Evolutionary conservation across 2,329 filamentous ascomycete genomes (phyloP).

Genomic region (Sporothrix mexicana): DNA sequence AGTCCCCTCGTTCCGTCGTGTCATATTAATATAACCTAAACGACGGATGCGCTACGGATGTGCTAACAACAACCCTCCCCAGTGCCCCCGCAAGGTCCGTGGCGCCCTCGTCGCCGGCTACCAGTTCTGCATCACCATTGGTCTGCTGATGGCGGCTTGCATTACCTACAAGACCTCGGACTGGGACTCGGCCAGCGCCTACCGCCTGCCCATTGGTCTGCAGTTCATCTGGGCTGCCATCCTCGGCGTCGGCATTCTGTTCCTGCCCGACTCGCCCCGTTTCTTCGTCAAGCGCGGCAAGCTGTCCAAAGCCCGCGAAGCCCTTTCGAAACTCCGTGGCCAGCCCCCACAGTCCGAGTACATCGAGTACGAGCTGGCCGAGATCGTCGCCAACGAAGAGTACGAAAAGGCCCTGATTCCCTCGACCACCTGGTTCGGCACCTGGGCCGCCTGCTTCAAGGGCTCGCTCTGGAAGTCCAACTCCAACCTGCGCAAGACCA

Average conservation of each 20-base stretch:
- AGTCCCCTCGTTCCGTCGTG: neutral
- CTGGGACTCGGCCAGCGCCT: slow-evolving; percentile 66
- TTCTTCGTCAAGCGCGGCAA: slow-evolving; percentile 82
- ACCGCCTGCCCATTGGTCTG: slow-evolving; percentile 80
- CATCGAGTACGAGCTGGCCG: slow-evolving; percentile 78
- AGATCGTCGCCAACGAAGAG: slow-evolving; percentile 88
- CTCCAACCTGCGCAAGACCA: slow-evolving; percentile 72
- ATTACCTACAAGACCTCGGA: slow-evolving; percentile 74
- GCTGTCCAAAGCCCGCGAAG: slow-evolving; percentile 65
- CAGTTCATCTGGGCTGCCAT: slow-evolving; percentile 84
- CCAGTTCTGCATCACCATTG: slow-evolving; percentile 75
- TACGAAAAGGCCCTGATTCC: slow-evolving; percentile 77
- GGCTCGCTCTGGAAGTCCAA: slow-evolving; percentile 67
- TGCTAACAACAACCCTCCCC: neutral
- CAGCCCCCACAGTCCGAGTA: slow-evolving; percentile 74
- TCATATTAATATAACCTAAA: neutral
- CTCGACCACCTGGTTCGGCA: slow-evolving; percentile 65
- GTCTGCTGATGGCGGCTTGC: slow-evolving; percentile 60
- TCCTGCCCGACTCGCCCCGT: slow-evolving; percentile 84
- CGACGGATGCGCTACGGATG: too few relatives aligned
- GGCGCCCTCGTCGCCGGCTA: slow-evolving; percentile 63
- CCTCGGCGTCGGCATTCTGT: slow-evolving; percentile 71
- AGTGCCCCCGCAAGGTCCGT: slow-evolving; percentile 66
- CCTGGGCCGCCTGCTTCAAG: slow-evolving; percentile 72
- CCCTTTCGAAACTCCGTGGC: slow-evolving; percentile 73